phyloP scores from a whole-genome alignment of 805 yeast species.

The Metschnikowia chrysomelidarum region DNA sequence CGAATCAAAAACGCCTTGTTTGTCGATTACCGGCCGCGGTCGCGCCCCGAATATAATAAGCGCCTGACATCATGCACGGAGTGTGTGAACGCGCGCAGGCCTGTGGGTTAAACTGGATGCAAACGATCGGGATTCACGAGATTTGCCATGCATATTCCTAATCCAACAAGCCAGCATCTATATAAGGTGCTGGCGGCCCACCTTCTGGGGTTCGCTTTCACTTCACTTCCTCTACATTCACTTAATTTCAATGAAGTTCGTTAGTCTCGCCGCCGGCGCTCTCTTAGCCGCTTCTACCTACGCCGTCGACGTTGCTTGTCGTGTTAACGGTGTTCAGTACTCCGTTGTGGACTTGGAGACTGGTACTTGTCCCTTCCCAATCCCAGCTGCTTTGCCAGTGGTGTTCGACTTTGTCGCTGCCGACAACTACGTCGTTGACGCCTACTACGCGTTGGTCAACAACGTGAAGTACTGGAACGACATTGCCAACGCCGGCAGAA shows the following conservation, averaged over 20 bases:
- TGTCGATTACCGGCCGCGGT: too few relatives aligned
- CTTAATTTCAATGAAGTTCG: constrained; percentile 18
- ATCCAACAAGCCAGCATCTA: too few relatives aligned
- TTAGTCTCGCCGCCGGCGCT: constrained; percentile 22
- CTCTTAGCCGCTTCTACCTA: constrained; percentile 21
- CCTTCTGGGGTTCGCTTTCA: background rate
- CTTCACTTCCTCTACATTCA: constrained; percentile 11
- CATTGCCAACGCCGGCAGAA: constrained; percentile 30
- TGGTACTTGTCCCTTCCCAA: constrained; percentile 38
- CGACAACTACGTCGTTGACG: constrained; percentile 33
- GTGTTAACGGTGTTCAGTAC: constrained; percentile 31
- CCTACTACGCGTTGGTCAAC: constrained; percentile 32
- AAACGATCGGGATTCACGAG: too few relatives aligned
- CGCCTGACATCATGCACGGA: too few relatives aligned
- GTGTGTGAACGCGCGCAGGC: too few relatives aligned
- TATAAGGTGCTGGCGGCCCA: too few relatives aligned
- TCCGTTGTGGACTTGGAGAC: constrained; percentile 41
- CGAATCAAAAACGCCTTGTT: too few relatives aligned
- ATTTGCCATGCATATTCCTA: too few relatives aligned
- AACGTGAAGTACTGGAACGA: constrained; percentile 32
- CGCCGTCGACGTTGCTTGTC: constrained; percentile 38
- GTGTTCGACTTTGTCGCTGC: constrained; percentile 25
- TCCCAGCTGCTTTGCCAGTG: constrained; percentile 29
- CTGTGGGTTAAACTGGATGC: too few relatives aligned
- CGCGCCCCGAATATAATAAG: too few relatives aligned